phyloP scores from a whole-genome alignment of 2,329 filamentous ascomycete species.

The Penicillium sp. region DNA sequence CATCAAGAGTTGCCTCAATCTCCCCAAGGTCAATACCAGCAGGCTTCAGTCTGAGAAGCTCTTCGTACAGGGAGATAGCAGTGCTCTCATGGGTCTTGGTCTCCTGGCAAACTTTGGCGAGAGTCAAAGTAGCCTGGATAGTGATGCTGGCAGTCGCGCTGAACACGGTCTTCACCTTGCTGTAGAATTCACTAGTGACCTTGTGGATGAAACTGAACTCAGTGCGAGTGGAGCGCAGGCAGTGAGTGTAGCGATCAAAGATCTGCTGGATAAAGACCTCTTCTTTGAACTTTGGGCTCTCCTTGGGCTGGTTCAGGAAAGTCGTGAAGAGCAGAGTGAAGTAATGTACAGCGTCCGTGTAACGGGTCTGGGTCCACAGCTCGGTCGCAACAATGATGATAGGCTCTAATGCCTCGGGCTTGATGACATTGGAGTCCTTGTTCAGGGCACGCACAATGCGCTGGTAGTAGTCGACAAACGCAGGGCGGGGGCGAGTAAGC shows the following conservation, averaged over 20 bases:
- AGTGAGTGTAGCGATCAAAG: conserved; percentile 39
- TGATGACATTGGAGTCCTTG: conserved; percentile 37
- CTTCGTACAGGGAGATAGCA: conserved; percentile 40
- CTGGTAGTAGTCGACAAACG: conserved; percentile 43
- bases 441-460: conserved; percentile 41
- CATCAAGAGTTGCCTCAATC: conserved; percentile 37
- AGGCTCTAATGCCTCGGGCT: conserved; percentile 42
- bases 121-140: conserved; percentile 36
- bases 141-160: conserved; percentile 39
- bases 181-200: conserved; percentile 36
- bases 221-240: conserved; percentile 36
- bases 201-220: conserved; percentile 37
- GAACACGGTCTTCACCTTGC: conserved; percentile 38
- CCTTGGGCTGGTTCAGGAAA: conserved; percentile 37
- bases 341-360: conserved; percentile 39
- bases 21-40: conserved; percentile 36
- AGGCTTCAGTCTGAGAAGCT: conserved; percentile 36
- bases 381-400: conserved; percentile 41
- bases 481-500: conserved; percentile 37
- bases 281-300: conserved; percentile 36
- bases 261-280: conserved; percentile 34
- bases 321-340: conserved; percentile 41
- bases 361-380: conserved; percentile 40
- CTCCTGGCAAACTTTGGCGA: conserved; percentile 43
- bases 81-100: conserved; percentile 39